Evolutionary conservation across 192 early-diverging fungal genomes (phyloP), one percentile per base, ranked within the genome.

Genomic region (Podila verticillata): DNA sequence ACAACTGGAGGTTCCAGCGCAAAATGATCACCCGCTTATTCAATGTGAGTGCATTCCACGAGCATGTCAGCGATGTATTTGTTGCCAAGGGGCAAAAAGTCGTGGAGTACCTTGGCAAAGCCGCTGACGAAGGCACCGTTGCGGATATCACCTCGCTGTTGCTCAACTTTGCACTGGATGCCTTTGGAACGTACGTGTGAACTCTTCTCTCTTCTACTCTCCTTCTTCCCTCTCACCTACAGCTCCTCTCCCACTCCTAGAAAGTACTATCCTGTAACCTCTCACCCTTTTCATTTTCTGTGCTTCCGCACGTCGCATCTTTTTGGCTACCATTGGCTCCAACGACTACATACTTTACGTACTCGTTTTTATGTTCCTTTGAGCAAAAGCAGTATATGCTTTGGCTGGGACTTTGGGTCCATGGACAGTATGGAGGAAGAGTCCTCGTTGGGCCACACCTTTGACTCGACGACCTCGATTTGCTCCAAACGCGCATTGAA

Each of bases 61-160:
- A 75, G 54, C 68, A 68, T 39, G 63, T 65, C 10, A 75, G 61
- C 24, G 73, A 75, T 44, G 51, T 68, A 17, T 75, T 68, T 63
- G 61, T 63, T 10, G 19, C 19, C 2, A 66, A 75, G 26, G 73
- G 51, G 15, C 24, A 64, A 29, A 67, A 51, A 13, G 66, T 75
- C 26, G 17, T 68, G 8, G 66, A 68, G 5, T 61, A 75, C 39
- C 65, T 75, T 3, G 35, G 9, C 34, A 75, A 60, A 39, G 60
- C 61, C 19, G 70, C 83, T 12, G 69, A 72, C 6, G 66, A 57
- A 5, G 68, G 69, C 26, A 67, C 75, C 12, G 29, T 59, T 4
- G 47, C 84, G n/a, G 85, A 88, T 71, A 73, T 88, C n/a, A 73
- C 81, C 24, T 75, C 73, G 8, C 24, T 86, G 24, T 68, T 87